These are phyloP conservation scores for Eutrema japonicum DNA, from an alignment of 345 rosid species.

Conservation along the genomic window DNA sequence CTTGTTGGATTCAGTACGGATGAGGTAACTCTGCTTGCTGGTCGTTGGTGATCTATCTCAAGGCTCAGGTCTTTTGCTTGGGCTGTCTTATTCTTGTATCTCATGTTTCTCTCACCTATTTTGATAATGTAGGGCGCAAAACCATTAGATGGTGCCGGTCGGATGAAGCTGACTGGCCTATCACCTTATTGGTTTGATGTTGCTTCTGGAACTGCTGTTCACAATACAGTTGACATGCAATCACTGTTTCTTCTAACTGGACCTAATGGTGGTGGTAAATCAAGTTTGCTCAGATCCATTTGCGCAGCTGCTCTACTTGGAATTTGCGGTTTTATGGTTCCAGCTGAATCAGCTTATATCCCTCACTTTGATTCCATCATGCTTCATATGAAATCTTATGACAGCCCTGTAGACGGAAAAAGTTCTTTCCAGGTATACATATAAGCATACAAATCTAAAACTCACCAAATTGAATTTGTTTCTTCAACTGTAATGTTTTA, in stretches of 20 bases:
- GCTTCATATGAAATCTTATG: slow-evolving; percentile 99
- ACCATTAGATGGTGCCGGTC: slow-evolving; percentile 44
- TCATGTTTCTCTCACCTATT: slow-evolving; percentile 18
- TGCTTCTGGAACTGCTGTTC: slow-evolving; percentile 84
- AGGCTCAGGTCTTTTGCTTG: not conserved
- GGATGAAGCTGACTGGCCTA: slow-evolving; percentile 72
- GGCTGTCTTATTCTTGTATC: slow-evolving; percentile 10
- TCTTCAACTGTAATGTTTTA: slow-evolving; percentile 14
- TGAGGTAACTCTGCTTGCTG: slow-evolving; percentile 55
- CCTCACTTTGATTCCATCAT: slow-evolving; percentile 90
- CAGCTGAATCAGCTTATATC: slow-evolving; percentile 83
- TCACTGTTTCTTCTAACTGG: slow-evolving; percentile 88
- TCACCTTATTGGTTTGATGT: slow-evolving; percentile 95
- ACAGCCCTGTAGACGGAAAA: slow-evolving; percentile 96
- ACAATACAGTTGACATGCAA: slow-evolving; percentile 82
- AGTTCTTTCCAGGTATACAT: slow-evolving; percentile 87
- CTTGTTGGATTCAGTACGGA: slow-evolving; percentile 53
- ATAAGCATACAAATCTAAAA: not conserved
- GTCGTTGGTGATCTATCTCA: slow-evolving; percentile 16
- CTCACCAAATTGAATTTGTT: slow-evolving; percentile 16
- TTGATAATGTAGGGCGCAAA: slow-evolving; percentile 52
- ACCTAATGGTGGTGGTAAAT: slow-evolving; percentile 99
- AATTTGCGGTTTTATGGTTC: slow-evolving; percentile 92
- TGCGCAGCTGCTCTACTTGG: slow-evolving; percentile 94
- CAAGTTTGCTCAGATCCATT: slow-evolving; percentile 92